Evolutionary conservation across 1,284 basidiomycete species (phyloP).

Genomic region (Anthracocystis panici-leucophaei): DNA sequence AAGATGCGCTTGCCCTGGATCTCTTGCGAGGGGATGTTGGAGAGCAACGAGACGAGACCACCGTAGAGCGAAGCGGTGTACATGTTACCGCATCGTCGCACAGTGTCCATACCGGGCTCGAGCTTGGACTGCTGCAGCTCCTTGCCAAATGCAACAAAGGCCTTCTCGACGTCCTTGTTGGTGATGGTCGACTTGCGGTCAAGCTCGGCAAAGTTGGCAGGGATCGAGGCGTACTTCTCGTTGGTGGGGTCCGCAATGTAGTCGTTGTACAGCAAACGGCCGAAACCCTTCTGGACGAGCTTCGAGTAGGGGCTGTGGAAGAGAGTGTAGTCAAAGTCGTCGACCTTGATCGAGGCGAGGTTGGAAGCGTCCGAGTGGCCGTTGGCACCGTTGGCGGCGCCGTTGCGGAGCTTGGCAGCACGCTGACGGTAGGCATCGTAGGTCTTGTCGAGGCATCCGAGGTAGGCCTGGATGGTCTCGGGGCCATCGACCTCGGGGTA

Average conservation of each 20-base stretch:
- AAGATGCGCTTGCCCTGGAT: conserved; percentile 74
- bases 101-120: conserved; percentile 67
- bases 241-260: conserved; percentile 83
- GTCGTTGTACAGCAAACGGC: conserved; percentile 92
- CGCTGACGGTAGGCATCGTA: conserved; percentile 90
- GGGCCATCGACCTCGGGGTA: conserved; percentile 98
- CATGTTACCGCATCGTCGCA: conserved; percentile 82
- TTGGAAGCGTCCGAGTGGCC: conserved; percentile 49
- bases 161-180: conserved; percentile 95
- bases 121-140: conserved; percentile 53
- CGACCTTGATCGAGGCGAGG: conserved; percentile 75
- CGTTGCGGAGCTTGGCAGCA: conserved; percentile 73
- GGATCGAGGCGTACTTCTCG: conserved; percentile 80
- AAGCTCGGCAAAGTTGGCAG: conserved; percentile 76
- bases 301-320: conserved; percentile 93
- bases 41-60: conserved; percentile 78
- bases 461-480: conserved; percentile 93
- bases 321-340: conserved; percentile 87
- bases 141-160: conserved; percentile 64
- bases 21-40: conserved; percentile 56
- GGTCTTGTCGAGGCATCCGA: conserved; percentile 89
- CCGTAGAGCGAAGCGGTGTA: conserved; percentile 98
- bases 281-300: conserved; percentile 96
- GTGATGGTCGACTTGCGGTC: conserved; percentile 75
- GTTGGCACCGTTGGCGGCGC: conserved; percentile 42